These are phyloP conservation scores for Cephalotrichum gorgonifer DNA, from an alignment of 2,329 filamentous ascomycete genomes.

Conservation along the genomic window DNA sequence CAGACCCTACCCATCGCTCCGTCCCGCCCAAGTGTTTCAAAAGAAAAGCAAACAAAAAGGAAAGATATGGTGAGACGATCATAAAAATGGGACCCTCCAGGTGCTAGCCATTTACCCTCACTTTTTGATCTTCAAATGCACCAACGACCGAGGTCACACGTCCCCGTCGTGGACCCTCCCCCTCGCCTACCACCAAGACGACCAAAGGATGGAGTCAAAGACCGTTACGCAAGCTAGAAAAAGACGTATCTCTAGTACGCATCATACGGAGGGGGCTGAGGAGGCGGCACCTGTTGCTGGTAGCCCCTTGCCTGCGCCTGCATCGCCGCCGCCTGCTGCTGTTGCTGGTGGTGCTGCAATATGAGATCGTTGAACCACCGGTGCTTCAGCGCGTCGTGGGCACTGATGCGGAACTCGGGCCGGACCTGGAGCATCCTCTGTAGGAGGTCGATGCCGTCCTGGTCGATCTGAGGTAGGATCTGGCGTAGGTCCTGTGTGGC, in stretches of 20 bases:
- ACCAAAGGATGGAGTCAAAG: neutral
- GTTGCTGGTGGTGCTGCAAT: constrained; percentile 35
- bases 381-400: constrained; percentile 76
- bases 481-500: constrained; percentile 80
- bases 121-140: neutral
- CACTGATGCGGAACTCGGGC: constrained; percentile 84
- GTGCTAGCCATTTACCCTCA: neutral
- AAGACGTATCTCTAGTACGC: constrained; percentile 10
- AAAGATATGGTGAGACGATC: neutral
- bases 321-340: constrained; percentile 20
- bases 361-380: constrained; percentile 81
- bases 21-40: neutral
- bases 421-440: constrained; percentile 85
- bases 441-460: constrained; percentile 74
- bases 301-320: constrained; percentile 22
- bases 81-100: too few species aligned
- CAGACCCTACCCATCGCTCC: neutral
- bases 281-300: constrained; percentile 22
- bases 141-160: too few species aligned
- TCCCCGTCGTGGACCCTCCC: too few species aligned
- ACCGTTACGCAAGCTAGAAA: neutral
- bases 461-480: constrained; percentile 85
- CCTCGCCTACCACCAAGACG: neutral
- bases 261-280: constrained; percentile 18
- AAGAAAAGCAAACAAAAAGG: neutral